Evolutionary conservation across 495 filamentous ascomycete genomes (phyloP), one percentile per base, ranked within the genome.

Genomic region (Lineolata rhizophorae): DNA sequence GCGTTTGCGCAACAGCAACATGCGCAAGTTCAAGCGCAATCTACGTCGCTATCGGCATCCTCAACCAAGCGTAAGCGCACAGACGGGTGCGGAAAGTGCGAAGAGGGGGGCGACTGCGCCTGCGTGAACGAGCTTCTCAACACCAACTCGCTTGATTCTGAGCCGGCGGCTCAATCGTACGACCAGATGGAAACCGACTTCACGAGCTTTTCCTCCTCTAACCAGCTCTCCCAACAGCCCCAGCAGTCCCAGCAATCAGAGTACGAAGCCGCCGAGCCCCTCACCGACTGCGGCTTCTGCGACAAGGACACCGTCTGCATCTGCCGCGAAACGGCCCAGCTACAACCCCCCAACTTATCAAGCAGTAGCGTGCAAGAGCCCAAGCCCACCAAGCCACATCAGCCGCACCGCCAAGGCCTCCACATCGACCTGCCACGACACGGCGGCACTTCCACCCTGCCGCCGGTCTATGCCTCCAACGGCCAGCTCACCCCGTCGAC

Each of bases 211-310:
- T 25, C n/a, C 22, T 6, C 22, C 22, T 6, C 6, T n/a, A 6
- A 6, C 22, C 22, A 25, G 22, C 22, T 25, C 22, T n/a, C 22
- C 6, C 22, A 6, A 6, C 22, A 25, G 22, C 22, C 22, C 22
- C 22, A 25, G 6, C 6, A 25, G 6, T n/a, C 22, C 6, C 22
- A 25, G 6, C 22, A 6, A n/a, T 25, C 22, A 6, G 6, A 6
- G 22, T 25, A 6, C 22, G 22, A n/a, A 6, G 22, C 22, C n/a
- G 6, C 22, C 22, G 22, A 25, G n/a, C 22, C n/a, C 22, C n/a
- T n/a, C 22, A n/a, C n/a, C 22, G 22, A 25, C 22, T 25, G 22
- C 22, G 22, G 22, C 22, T 25, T 25, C 22, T 25, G 22, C 22
- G n/a, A 6, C 22, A n/a, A 25, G n/a, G 22, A n/a, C 22, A 6